phyloP scores from a whole-genome alignment of 2,329 filamentous ascomycete species.

The Colletotrichum siamense region DNA sequence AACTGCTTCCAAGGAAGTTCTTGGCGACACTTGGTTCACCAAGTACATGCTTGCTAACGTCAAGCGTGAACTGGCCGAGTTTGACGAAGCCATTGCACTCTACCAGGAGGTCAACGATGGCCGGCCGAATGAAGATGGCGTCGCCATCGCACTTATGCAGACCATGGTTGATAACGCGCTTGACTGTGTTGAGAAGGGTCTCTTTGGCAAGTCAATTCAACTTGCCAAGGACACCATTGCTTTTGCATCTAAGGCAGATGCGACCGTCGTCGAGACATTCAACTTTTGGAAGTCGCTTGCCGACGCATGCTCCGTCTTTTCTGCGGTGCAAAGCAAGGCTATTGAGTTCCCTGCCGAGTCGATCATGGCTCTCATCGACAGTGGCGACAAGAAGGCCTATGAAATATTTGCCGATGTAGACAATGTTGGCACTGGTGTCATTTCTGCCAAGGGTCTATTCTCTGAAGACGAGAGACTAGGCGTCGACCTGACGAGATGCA shows the following conservation, averaged over 20 bases:
- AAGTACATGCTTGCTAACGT: slow-evolving; percentile 97
- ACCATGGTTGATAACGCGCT: slow-evolving; percentile 84
- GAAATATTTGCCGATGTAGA: slow-evolving; percentile 74
- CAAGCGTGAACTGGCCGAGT: slow-evolving; percentile 89
- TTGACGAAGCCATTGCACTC: slow-evolving; percentile 78
- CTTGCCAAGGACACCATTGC: slow-evolving; percentile 73
- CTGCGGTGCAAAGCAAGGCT: slow-evolving; percentile 73
- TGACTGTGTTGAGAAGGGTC: slow-evolving; percentile 78
- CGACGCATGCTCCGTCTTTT: slow-evolving; percentile 87
- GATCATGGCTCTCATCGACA: slow-evolving; percentile 64
- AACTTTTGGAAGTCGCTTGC: slow-evolving; percentile 95
- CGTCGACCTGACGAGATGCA: slow-evolving; percentile 59
- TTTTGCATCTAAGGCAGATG: slow-evolving; percentile 67
- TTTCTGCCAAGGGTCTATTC: slow-evolving; percentile 50
- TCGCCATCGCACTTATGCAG: slow-evolving; percentile 86
- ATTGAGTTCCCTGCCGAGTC: slow-evolving; percentile 65
- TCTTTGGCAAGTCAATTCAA: slow-evolving; percentile 83
- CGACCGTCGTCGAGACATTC: slow-evolving; percentile 73
- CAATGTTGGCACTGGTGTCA: slow-evolving; percentile 54
- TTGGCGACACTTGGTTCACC: slow-evolving; percentile 87
- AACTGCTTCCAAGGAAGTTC: slow-evolving; percentile 43
- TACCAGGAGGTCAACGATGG: slow-evolving; percentile 76
- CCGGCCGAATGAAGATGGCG: slow-evolving; percentile 80
- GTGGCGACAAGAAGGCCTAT: slow-evolving; percentile 59
- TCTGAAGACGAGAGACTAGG: slow-evolving; percentile 52